These are phyloP conservation scores for Trichophyton benhamiae DNA, from an alignment of 2,329 filamentous ascomycete genomes.

Conservation along the genomic window DNA sequence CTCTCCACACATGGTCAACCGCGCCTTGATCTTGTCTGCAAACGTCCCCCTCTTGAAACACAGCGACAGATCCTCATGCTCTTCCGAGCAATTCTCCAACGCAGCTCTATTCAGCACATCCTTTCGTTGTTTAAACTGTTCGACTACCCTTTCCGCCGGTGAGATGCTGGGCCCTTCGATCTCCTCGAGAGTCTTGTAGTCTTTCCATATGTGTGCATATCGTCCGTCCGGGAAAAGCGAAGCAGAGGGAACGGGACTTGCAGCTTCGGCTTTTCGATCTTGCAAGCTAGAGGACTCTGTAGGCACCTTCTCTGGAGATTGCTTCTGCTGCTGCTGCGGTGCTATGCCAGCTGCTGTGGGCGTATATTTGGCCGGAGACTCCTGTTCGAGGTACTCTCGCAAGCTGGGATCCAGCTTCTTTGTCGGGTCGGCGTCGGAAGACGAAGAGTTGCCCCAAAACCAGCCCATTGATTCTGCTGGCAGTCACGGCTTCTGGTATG, in stretches of 20 bases:
- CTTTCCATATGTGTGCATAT: constrained; percentile 85
- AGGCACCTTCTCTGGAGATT: constrained; percentile 11
- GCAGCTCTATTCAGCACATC: constrained; percentile 66
- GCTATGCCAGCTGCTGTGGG: constrained; percentile 20
- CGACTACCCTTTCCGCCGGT: constrained; percentile 70
- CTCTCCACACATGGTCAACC: constrained; percentile 64
- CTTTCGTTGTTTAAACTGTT: constrained; percentile 72
- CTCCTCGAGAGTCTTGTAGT: constrained; percentile 61
- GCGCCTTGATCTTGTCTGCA: constrained; percentile 41
- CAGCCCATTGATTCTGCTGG: constrained; percentile 45
- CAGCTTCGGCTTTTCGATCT: constrained; percentile 11
- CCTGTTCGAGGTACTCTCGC: constrained; percentile 70
- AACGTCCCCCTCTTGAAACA: constrained; percentile 67
- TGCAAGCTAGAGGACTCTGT: neutral
- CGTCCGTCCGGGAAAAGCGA: constrained; percentile 57
- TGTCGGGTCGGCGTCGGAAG: constrained; percentile 44
- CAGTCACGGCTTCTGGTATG: neutral
- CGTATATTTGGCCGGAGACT: constrained; percentile 61
- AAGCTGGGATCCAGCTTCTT: constrained; percentile 69
- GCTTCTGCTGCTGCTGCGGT: constrained; percentile 14
- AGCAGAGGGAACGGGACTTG: constrained; percentile 32
- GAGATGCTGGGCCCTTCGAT: constrained; percentile 62
- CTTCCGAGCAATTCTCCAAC: constrained; percentile 82
- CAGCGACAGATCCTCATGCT: constrained; percentile 68
- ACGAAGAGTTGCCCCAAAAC: constrained; percentile 46